Conservation (phyloP, 345 rosid species). For the Hibiscus trionum region DNA sequence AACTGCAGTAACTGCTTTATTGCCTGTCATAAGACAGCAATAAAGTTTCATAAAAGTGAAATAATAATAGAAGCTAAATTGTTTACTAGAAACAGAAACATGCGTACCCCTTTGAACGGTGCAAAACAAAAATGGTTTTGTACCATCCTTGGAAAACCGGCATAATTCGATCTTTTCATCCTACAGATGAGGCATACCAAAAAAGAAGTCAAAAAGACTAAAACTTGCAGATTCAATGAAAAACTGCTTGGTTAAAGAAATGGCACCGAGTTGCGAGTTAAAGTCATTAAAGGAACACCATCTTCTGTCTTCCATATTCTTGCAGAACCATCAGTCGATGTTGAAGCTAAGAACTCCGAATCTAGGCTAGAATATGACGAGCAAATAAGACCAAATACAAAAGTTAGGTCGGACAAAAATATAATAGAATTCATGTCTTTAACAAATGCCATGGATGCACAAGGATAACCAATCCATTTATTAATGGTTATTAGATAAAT, state of each 20-base stretch:
- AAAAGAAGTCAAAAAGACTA: conserved; percentile 9
- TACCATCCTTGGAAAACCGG: conserved; percentile 87
- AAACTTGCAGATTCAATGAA: not conserved
- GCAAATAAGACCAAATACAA: conserved; percentile 13
- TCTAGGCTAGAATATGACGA: conserved; percentile 52
- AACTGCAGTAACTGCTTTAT: conserved; percentile 58
- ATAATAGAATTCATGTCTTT: not conserved
- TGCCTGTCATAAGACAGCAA: conserved; percentile 35
- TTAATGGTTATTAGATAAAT: not conserved
- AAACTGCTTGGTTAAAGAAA: not conserved
- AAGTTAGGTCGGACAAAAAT: not conserved
- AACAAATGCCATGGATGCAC: not conserved
- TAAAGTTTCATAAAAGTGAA: not conserved
- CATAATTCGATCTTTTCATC: conserved; percentile 82
- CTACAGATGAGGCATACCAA: conserved; percentile 28
- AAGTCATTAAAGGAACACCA: conserved; percentile 62
- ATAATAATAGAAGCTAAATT: not conserved
- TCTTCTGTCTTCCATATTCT: conserved; percentile 92
- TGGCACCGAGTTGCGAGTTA: conserved; percentile 66
- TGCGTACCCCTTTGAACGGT: conserved; percentile 60
- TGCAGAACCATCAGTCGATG: conserved; percentile 84
- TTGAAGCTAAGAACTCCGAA: conserved; percentile 84
- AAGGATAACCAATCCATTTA: not conserved
- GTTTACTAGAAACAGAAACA: not conserved
- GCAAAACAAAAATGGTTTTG: conserved; percentile 85